phyloP scores from a whole-genome alignment of 805 yeast species.

The Cyberlindnera maclurae region DNA sequence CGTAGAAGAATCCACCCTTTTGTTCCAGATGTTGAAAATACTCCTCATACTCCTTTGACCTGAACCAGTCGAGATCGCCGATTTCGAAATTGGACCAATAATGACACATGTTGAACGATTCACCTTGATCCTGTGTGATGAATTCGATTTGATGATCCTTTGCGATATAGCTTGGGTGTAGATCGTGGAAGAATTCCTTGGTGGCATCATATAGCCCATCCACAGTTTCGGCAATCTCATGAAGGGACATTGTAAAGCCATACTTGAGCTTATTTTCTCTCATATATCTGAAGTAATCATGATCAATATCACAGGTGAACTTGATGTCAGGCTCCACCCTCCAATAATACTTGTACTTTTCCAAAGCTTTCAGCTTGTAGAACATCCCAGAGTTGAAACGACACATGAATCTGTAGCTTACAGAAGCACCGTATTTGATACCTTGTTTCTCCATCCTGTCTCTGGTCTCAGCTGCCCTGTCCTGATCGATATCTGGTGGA shows the following conservation, averaged over 20 bases:
- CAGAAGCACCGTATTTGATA: constrained; percentile 51
- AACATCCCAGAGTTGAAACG: constrained; percentile 46
- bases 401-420: constrained; percentile 65
- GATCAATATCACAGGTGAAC: constrained; percentile 51
- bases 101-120: constrained; percentile 66
- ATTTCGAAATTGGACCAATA: constrained; percentile 80
- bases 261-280: constrained; percentile 46
- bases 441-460: constrained; percentile 33
- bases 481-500: constrained; percentile 54
- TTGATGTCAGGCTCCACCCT: constrained; percentile 67
- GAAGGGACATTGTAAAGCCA: constrained; percentile 61
- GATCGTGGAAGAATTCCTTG: constrained; percentile 36
- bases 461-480: constrained; percentile 37
- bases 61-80: constrained; percentile 64
- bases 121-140: constrained; percentile 56
- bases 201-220: constrained; percentile 57
- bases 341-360: constrained; percentile 65
- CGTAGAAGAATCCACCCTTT: constrained; percentile 76
- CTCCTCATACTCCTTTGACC: constrained; percentile 46
- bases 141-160: constrained; percentile 55
- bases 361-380: constrained; percentile 50
- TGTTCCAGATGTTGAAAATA: constrained; percentile 58
- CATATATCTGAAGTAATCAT: constrained; percentile 59
- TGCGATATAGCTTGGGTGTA: constrained; percentile 36
- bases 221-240: constrained; percentile 57